Percentiles rank a stretch among this genome's conserved stretches.
These are phyloP conservation scores for Omphalotus olearius DNA, from an alignment of 1,284 basidiomycete genomes.

Conservation along the genomic window DNA sequence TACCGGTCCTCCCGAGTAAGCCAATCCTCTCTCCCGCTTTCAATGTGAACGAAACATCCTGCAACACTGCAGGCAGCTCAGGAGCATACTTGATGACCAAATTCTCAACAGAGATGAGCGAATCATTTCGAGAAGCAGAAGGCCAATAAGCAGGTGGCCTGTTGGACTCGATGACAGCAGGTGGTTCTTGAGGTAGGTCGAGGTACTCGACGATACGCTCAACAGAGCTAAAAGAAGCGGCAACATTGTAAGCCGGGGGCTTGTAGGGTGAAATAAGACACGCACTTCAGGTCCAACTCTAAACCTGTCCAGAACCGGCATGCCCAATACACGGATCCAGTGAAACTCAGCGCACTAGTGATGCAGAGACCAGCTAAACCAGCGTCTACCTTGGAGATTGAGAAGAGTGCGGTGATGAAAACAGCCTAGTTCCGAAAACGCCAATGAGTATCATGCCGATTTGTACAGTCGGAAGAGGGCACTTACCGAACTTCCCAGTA, in stretches of 20 bases:
- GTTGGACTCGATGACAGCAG: conserved; percentile 60
- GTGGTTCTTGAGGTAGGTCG: conserved; percentile 81
- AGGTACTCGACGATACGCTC: conserved; percentile 90
- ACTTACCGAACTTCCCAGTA: conserved; percentile 47
- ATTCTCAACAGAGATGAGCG: conserved; percentile 62
- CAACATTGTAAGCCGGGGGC: neutral
- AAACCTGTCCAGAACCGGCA: conserved; percentile 56
- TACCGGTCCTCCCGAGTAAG: conserved; percentile 70
- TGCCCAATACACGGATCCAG: conserved; percentile 60
- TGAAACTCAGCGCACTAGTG: conserved; percentile 65
- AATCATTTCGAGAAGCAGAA: conserved; percentile 53
- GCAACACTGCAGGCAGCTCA: conserved; percentile 79
- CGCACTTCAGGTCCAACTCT: conserved; percentile 65
- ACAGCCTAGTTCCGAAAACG: conserved; percentile 31
- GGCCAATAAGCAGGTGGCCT: conserved; percentile 86
- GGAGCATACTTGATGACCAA: conserved; percentile 81
- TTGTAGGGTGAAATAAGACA: conserved; percentile 4
- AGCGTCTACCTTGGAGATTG: conserved; percentile 59
- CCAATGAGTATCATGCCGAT: neutral
- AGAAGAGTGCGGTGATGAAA: conserved; percentile 69
- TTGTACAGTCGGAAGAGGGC: neutral
- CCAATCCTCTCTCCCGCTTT: conserved; percentile 69
- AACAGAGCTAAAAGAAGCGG: conserved; percentile 50
- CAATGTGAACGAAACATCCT: conserved; percentile 65
- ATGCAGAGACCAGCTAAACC: conserved; percentile 87